Evolutionary conservation across 73 alveolate species (phyloP), one percentile per base, ranked within the genome.

Genomic region (Diophrys appendiculata): DNA sequence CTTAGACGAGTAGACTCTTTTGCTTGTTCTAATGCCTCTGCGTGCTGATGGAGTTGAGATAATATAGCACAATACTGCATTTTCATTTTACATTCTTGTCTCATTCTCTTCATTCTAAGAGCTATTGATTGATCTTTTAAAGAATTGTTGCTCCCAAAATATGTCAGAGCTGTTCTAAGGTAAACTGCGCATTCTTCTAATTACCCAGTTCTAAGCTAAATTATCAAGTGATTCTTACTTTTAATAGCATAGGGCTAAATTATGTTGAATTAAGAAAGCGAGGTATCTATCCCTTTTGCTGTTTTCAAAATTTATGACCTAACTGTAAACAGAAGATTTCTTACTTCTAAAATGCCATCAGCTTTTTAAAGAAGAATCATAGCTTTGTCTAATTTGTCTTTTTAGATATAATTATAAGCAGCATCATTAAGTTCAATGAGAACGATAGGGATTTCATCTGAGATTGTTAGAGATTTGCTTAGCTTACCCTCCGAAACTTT

Each of bases 371-470:
- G 82, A 27, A 86, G 82, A 35, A 68, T 85, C 67, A 85, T 78
- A 1, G 87, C 88, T 70, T 85, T 85, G n/a, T 85, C 93, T 25
- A 53, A 78, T 30, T 78, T 29, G 69, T 85, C 93, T 33, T 84
- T 68, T 53, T 85, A 71, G 0, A 85, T 72, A 31, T 77, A 85
- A 31, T 77, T 55, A 2, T 78, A 68, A 25, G 88, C 80, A 28
- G 80, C 73, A 54, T 85, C 93, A 68, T 85, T 85, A n/a, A 85
- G 77, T 73, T 85, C 93, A 28, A 68, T 78, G 2, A 85, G 81
- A 2, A 85, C 93, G 0, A 85, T 70, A 11, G 93, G 93, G 35
- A 85, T 85, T 34, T 85, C 93, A 72, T 85, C 93, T 78, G 53
- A 71, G 33, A 83, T 53, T 11, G 11, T 23, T 43, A 67, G 53